Percentiles rank a stretch among this genome's conserved stretches.
Evolutionary conservation across 306 rosid species (phyloP).

Genomic region (Cucumis cinereus): DNA sequence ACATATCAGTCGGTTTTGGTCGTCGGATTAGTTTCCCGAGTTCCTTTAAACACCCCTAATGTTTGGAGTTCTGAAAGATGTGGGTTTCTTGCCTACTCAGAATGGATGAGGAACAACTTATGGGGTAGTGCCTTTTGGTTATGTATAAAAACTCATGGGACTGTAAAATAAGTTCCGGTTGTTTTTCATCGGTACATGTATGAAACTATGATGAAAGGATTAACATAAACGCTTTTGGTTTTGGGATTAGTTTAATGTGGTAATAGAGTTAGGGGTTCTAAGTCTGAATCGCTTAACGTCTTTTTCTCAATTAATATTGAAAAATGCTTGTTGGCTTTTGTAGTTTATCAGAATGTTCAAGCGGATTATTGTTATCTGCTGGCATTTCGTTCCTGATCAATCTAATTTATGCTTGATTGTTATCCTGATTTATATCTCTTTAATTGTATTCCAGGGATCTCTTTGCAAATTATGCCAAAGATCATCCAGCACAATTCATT

Average conservation of each 20-base stretch:
- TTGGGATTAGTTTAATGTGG: not conserved
- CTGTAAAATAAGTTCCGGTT: not conserved
- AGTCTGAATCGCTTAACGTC: not conserved
- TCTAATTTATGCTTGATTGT: not conserved
- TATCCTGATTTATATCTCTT: not conserved
- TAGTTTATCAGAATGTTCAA: not conserved
- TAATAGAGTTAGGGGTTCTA: not conserved
- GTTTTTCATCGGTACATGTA: not conserved
- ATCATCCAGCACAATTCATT: slow-evolving; percentile 69
- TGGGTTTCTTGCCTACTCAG: not conserved
- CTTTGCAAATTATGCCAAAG: slow-evolving; percentile 50
- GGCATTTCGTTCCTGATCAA: not conserved
- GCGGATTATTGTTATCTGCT: not conserved
- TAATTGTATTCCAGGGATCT: slow-evolving; percentile 34
- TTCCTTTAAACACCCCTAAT: no score
- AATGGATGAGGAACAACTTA: not conserved
- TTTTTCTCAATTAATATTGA: not conserved
- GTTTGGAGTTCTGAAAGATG: not conserved
- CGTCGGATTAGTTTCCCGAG: no score
- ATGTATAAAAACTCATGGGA: not conserved
- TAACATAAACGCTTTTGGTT: not conserved
- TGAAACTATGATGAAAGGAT: not conserved
- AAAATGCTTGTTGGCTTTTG: not conserved
- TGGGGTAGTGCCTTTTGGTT: not conserved
- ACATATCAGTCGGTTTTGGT: no score